Conservation (phyloP, 1,139 yeast genomes). For the Diutina mesorugosa region DNA sequence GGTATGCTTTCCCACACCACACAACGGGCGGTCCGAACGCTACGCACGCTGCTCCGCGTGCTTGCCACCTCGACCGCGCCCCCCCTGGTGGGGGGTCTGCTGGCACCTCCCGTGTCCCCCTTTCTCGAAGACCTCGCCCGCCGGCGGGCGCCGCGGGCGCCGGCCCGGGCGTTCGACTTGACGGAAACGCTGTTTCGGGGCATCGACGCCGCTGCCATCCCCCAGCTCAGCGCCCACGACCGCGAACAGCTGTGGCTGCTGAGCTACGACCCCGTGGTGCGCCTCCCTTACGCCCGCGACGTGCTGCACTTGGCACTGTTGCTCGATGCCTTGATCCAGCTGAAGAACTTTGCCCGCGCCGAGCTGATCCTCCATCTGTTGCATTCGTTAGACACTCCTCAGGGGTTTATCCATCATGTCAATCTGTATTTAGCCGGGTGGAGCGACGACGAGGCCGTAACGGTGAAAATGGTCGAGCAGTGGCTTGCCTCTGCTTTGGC, state of each 20-base stretch:
- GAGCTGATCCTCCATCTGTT: constrained; percentile 49
- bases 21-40: background rate
- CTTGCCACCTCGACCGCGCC: background rate
- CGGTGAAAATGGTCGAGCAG: constrained; percentile 14
- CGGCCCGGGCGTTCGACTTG: background rate
- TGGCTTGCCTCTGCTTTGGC: constrained; percentile 16
- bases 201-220: background rate
- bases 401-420: constrained; percentile 21
- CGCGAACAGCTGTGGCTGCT: constrained; percentile 17
- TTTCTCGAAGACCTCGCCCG: background rate
- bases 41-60: background rate
- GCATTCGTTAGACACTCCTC: constrained; percentile 24
- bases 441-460: constrained; percentile 16
- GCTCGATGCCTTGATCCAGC: constrained; percentile 66
- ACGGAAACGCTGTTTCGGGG: background rate
- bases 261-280: constrained; percentile 27
- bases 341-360: constrained; percentile 62
- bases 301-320: constrained; percentile 61
- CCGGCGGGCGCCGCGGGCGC: background rate
- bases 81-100: background rate
- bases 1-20: constrained; percentile 1
- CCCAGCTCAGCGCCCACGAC: background rate
- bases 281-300: constrained; percentile 41
- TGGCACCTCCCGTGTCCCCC: background rate
- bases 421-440: constrained; percentile 26